Conservation (phyloP, 2,329 filamentous ascomycete genomes). For the Ophiostoma sp. region DNA sequence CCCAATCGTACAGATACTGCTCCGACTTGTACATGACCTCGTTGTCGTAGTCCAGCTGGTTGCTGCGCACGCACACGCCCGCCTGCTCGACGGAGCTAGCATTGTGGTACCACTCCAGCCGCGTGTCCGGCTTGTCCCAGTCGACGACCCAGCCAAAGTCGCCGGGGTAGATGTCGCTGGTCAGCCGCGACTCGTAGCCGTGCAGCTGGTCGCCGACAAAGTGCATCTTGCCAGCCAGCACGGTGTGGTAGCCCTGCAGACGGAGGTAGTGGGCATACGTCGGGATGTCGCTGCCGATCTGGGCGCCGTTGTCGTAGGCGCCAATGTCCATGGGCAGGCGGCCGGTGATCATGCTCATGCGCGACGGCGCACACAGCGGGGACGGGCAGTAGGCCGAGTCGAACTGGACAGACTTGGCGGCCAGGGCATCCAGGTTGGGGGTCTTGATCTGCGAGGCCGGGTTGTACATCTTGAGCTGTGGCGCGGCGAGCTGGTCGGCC, state of each 20-base stretch:
- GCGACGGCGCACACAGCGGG: constrained; percentile 83
- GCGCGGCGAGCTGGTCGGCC: constrained; percentile 91
- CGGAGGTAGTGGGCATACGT: constrained; percentile 92
- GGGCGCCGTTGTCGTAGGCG: constrained; percentile 85
- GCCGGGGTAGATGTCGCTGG: constrained; percentile 91
- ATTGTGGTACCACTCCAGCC: constrained; percentile 95
- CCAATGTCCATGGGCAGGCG: constrained; percentile 87
- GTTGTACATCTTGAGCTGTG: constrained; percentile 88
- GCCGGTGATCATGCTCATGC: constrained; percentile 91
- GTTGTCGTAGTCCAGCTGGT: constrained; percentile 93
- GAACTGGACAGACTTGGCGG: constrained; percentile 78
- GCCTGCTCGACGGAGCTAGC: constrained; percentile 89
- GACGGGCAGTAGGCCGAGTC: constrained; percentile 93
- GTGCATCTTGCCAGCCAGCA: constrained; percentile 93
- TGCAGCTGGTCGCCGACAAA: constrained; percentile 93
- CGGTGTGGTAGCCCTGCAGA: constrained; percentile 79
- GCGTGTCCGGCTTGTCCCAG: constrained; percentile 83
- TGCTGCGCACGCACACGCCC: constrained; percentile 81
- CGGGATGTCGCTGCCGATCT: constrained; percentile 75
- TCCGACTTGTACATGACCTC: constrained; percentile 90
- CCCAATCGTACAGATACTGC: constrained; percentile 86
- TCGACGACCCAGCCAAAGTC: constrained; percentile 94
- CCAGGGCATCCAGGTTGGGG: constrained; percentile 79
- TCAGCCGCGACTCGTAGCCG: constrained; percentile 86
- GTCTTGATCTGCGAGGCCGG: constrained; percentile 84